A percentile compares a stretch with the other conserved stretches of the same genome.
phyloP scores from a whole-genome alignment of 192 early-diverging fungal species.

The Funneliformis geosporum region DNA sequence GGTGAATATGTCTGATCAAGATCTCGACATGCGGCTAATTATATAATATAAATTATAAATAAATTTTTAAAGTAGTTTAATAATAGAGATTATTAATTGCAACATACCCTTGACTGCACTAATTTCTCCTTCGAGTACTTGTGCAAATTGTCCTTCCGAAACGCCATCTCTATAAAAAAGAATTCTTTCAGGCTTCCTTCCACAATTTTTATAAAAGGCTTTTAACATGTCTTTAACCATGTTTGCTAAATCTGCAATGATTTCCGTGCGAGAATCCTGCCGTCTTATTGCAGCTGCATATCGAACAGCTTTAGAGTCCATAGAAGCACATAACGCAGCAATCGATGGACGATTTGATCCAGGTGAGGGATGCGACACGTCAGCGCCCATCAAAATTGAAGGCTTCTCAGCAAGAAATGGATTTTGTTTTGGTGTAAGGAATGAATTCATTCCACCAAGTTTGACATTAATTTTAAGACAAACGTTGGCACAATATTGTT shows the following conservation, averaged over 20 bases:
- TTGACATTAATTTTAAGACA: constrained; percentile 94
- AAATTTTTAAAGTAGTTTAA: not conserved
- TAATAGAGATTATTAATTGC: not conserved
- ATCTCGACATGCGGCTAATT: constrained; percentile 58
- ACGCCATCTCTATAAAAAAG: constrained; percentile 91
- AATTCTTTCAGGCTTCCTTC: constrained; percentile 76
- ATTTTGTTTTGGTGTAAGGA: constrained; percentile 56
- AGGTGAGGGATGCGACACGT: constrained; percentile 84
- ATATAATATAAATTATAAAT: constrained; percentile 45
- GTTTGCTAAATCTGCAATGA: constrained; percentile 68
- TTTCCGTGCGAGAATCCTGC: constrained; percentile 69
- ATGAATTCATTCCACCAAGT: constrained; percentile 65
- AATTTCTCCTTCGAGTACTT: constrained; percentile 77
- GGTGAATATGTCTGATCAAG: constrained; percentile 76
- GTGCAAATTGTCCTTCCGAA: constrained; percentile 82
- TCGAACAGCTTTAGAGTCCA: constrained; percentile 61
- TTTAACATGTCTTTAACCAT: constrained; percentile 71
- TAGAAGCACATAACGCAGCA: constrained; percentile 71
- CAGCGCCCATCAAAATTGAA: constrained; percentile 89
- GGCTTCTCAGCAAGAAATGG: constrained; percentile 70
- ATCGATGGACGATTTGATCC: constrained; percentile 70
- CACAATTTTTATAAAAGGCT: constrained; percentile 61
- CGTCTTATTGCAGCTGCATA: constrained; percentile 65
- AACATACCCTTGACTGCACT: constrained; percentile 52
- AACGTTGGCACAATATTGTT: constrained; percentile 95